Percentiles rank a stretch among this genome's conserved stretches.
Conservation (phyloP, 805 yeast genomes). For the Sugiyamaella marilandica region DNA sequence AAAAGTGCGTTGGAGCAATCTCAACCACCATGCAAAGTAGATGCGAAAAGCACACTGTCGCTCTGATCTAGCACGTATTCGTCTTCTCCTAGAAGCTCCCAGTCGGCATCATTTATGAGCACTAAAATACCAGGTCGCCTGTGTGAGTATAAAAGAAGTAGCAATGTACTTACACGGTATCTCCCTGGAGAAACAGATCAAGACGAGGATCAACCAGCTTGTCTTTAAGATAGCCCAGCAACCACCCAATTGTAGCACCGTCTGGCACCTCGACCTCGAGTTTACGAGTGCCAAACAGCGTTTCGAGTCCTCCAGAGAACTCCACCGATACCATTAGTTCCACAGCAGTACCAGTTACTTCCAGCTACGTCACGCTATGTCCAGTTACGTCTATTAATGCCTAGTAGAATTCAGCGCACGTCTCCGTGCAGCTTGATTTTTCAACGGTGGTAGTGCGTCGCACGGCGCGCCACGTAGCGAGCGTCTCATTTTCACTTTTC, state of each 20-base stretch:
- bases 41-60: conserved; percentile 80
- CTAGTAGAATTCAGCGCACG: too few relatives aligned
- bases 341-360: too few relatives aligned
- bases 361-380: too few relatives aligned
- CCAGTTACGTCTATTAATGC: too few relatives aligned
- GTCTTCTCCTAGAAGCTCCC: conserved; percentile 93
- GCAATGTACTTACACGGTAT: conserved; percentile 40
- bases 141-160: neutral
- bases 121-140: conserved; percentile 86
- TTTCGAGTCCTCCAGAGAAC: conserved; percentile 75
- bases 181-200: conserved; percentile 78
- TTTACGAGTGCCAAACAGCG: conserved; percentile 58
- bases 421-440: neutral
- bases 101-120: conserved; percentile 87
- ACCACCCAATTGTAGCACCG: conserved; percentile 41
- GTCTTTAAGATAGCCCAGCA: conserved; percentile 51
- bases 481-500: neutral
- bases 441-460: neutral
- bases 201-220: conserved; percentile 55
- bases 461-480: conserved; percentile 3
- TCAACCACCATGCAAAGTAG: conserved; percentile 92
- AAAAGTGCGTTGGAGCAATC: too few relatives aligned
- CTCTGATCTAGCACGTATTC: conserved; percentile 69
- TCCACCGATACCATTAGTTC: conserved; percentile 25
- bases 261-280: conserved; percentile 42